Evolutionary conservation across 768 basidiomycete species (phyloP), one percentile per base, ranked within the genome.

Genomic region (Stropharia rugosoannulata): DNA sequence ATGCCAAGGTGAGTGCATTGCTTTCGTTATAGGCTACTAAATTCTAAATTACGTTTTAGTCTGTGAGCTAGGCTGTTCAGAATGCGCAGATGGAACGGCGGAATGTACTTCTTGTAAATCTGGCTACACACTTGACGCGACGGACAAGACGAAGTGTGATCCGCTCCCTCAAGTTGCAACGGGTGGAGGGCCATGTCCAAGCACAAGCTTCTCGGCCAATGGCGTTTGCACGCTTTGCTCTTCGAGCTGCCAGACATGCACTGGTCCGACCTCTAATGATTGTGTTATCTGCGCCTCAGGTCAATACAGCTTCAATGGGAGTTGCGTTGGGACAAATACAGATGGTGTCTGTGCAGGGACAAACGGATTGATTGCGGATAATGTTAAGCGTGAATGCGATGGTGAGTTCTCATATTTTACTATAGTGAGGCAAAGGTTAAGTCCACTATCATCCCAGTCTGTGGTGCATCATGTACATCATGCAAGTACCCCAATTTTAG

Each of bases 301-400:
- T 1, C 78, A 75, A 46, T 90, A 80, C 60, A 66, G 80, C 16
- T 77, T 90, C 54, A 84, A 87, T 48, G 89, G 90, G 0, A 75
- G 67, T 43, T 95, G 94, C 66, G 89, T 93, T 15, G 69, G 76
- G 45, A 75, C 86, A 32, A 80, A 85, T 64, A 70, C 70, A 13
- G 77, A 81, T 57, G 94, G 94, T 3, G 82, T 90, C 8, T 96
- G 94, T 71, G 73, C 80, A 43, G 85, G 84, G 6, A 79, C 89
- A 9, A 81, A 76, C 60, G 70, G 70, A 44, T 73, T 90, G 59
- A 81, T 95, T 36, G 91, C 84, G 18, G 89, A 96, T 61, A 92
- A 91, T 62, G 79, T 80, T 66, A 95, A 93, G 72, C 73, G 80
- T n/a, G 83, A 85, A 62, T 95, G 93, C 65, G 90, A 95, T 64